A percentile compares a stretch with the other conserved stretches of the same genome.
phyloP scores from a whole-genome alignment of 371 early-diverging fungal genomes.

The Smittium culicis region DNA sequence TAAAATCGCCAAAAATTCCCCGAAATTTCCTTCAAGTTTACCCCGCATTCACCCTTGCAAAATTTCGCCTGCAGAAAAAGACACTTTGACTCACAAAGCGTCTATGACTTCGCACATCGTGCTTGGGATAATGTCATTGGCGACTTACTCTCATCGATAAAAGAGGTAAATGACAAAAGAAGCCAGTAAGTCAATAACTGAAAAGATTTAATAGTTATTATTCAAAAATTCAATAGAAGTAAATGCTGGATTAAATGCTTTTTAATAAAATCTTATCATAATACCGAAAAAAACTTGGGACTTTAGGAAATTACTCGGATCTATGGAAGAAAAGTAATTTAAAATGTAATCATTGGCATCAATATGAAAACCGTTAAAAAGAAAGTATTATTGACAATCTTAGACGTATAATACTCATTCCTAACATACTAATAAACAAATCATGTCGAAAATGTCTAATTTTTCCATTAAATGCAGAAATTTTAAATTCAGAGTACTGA shows the following conservation, averaged over 20 bases:
- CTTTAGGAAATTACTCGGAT: constrained; percentile 11
- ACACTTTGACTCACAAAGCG: background rate
- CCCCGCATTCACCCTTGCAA: background rate
- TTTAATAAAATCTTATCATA: constrained; percentile 9
- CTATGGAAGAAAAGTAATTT: constrained; percentile 20
- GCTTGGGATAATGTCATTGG: background rate
- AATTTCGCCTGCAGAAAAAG: background rate
- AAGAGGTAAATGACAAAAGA: background rate
- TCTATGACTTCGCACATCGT: background rate
- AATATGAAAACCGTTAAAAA: constrained; percentile 18
- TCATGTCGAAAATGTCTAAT: constrained; percentile 12
- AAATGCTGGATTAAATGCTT: background rate
- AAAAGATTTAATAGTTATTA: constrained; percentile 1
- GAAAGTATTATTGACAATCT: background rate
- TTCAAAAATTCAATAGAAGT: constrained; percentile 11
- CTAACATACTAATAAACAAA: background rate
- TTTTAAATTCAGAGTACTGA: constrained; percentile 25
- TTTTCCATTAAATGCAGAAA: constrained; percentile 30
- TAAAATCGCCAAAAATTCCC: background rate
- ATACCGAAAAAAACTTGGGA: constrained; percentile 1
- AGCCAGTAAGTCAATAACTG: background rate
- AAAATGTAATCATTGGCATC: constrained; percentile 23
- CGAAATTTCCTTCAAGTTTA: background rate
- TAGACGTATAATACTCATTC: background rate
- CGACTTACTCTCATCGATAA: background rate